Base-by-base conservation (phyloP, 768 basidiomycete species). In the Lactarius akahatsu region DNA sequence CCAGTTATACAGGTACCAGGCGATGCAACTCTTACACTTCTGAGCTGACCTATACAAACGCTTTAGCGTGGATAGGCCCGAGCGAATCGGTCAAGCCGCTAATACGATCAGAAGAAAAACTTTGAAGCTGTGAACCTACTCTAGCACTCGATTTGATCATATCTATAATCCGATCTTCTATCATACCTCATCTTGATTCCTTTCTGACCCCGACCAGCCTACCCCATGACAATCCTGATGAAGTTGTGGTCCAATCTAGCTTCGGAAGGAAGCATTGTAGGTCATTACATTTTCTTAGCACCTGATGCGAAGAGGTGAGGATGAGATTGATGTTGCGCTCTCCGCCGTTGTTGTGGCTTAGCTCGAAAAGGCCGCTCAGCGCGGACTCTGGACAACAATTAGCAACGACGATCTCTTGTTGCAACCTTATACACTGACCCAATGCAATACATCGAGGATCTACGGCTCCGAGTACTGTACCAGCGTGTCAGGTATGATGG, bases 391-490 rank as follows among this genome's bases (percentile, higher is more conserved):
- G 32, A 56, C 55, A n/a, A 56, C 18, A 32, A 34, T 5, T 6
- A 55, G 16, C 50, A 10, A n/a, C 30, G 55, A 56, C 18, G 55
- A 56, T 56, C 2, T 56, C 30, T 56, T 56, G 55, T 34, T 56
- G 18, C 30, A 30, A n/a, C 55, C 32, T 10, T 32, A 16, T 18
- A 56, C 16, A 23, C 47, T 18, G 47, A 50, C 23, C 47, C 47
- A 52, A 52, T 4, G 23, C 26, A 26, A 52, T 52, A 28, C 50
- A 26, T 26, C 50, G 50, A 52, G 26, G 50, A 52, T 15, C 26
- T 52, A 52, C 50, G 13, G 13, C 26, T 10, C n/a, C 3, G 13
- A 6, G 50, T 28, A 52, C 23, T 15, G 13, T 26, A 26, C 26
- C 4, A 52, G 13, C 26, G 26, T 15, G 13, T 52, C 11, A 15